Evolutionary conservation across 768 basidiomycete species (phyloP).

Genomic region (Sporobolomyces roseus): DNA sequence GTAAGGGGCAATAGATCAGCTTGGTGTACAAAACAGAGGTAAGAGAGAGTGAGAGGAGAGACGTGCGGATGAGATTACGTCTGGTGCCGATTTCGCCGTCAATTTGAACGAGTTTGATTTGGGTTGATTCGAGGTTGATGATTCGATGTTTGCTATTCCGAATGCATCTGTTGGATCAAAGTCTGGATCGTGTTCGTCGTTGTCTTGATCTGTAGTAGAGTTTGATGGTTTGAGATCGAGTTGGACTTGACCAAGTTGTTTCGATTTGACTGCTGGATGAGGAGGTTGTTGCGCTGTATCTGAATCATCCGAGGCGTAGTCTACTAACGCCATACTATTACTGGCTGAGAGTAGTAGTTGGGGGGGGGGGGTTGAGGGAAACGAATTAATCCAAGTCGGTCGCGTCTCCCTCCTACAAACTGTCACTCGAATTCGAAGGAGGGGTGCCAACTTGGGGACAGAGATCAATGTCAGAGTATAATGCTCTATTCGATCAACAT

Average conservation of each 20-base stretch:
- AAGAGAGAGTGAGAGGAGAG: background rate
- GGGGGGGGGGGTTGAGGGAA: background rate
- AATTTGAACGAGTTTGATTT: too few species aligned
- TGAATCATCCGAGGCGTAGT: constrained; percentile 25
- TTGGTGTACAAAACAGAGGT: too few species aligned
- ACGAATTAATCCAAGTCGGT: background rate
- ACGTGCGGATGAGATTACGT: constrained; percentile 28
- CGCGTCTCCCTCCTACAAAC: too few species aligned
- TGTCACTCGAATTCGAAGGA: too few species aligned
- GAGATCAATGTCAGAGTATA: constrained; percentile 18
- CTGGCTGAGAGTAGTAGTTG: too few species aligned
- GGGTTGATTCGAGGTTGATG: background rate
- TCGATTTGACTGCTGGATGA: background rate
- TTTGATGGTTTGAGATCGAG: background rate
- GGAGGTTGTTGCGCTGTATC: background rate
- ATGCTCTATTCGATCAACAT: constrained; percentile 1
- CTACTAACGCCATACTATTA: constrained; percentile 15
- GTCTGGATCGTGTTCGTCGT: background rate
- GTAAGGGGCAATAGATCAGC: too few species aligned
- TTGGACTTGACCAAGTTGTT: background rate
- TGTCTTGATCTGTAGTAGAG: too few species aligned
- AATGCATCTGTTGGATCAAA: constrained; percentile 31
- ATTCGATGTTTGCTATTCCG: background rate
- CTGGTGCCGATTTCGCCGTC: background rate
- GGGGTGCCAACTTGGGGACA: too few species aligned